Evolutionary conservation across 2,329 filamentous ascomycete genomes (phyloP).

Genomic region (Verticillium klebahnii): DNA sequence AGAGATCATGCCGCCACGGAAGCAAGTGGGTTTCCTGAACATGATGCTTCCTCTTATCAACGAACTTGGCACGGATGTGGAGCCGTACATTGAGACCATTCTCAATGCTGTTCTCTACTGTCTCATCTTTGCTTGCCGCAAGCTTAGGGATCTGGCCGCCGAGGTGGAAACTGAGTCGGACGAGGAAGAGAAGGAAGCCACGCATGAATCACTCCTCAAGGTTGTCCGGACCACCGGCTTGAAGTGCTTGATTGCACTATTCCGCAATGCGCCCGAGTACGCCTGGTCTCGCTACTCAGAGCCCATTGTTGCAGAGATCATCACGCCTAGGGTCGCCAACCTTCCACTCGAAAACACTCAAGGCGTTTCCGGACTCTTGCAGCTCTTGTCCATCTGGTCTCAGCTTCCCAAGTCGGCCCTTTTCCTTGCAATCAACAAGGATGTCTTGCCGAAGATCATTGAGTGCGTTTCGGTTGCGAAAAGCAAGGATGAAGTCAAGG

Average conservation of each 20-base stretch:
- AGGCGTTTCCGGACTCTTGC: conserved; percentile 77
- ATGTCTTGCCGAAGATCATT: conserved; percentile 66
- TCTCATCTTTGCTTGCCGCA: conserved; percentile 64
- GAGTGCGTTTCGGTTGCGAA: conserved; percentile 68
- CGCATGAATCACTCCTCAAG: conserved; percentile 55
- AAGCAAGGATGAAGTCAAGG: conserved; percentile 80
- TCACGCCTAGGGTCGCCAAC: conserved; percentile 72
- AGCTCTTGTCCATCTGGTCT: conserved; percentile 79
- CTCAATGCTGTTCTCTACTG: conserved; percentile 79
- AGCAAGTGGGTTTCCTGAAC: conserved; percentile 86
- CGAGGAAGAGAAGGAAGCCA: conserved; percentile 37
- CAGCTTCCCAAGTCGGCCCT: conserved; percentile 59
- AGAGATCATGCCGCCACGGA: conserved; percentile 62
- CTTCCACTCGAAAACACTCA: conserved; percentile 84
- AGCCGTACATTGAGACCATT: conserved; percentile 62
- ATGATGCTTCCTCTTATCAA: conserved; percentile 86
- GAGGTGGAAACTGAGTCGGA: conserved; percentile 32
- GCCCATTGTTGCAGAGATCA: conserved; percentile 67
- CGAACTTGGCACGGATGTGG: conserved; percentile 71
- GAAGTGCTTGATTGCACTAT: conserved; percentile 76
- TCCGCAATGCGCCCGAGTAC: conserved; percentile 65
- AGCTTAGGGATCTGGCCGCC: conserved; percentile 38
- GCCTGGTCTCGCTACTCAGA: conserved; percentile 70
- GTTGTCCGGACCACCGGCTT: conserved; percentile 67
- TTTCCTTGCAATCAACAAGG: conserved; percentile 59